Base-by-base conservation (phyloP, 768 basidiomycete genomes). In the Leccinum uliginosum region DNA sequence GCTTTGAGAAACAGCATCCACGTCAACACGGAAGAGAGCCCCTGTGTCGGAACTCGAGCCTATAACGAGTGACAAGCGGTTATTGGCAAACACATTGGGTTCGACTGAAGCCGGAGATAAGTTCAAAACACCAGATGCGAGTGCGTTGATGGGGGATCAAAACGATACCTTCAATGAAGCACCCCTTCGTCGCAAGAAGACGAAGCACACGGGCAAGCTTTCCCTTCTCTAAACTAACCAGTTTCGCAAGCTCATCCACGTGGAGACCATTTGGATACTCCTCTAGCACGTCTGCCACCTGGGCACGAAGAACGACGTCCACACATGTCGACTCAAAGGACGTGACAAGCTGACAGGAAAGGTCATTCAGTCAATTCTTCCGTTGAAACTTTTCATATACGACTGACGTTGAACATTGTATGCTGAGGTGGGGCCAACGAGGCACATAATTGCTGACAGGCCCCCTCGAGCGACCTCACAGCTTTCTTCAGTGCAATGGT, bases 201-300 rank as follows among this genome's bases (percentile, higher is more conserved):
- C 71, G 68, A 24, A 73, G 60, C 21, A 72, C 52, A 5, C 69
- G 70, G 35, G 60, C 45, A n/a, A 73, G 69, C 38, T 74, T 73
- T 2, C 59, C 61, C 43, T 60, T 59, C 44, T 71, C 67, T 30
- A 71, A 21, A 15, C 40, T 56, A 24, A 70, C 64, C 40, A 60
- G 48, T 44, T 58, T 56, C 17, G 67, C 49, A 17, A 73, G 65
- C 48, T 71, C 64, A 2, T 61, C 53, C 4, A 71, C 58, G 43
- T 62, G 65, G 21, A 73, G 56, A 32, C 73, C 73, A 3, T 67
- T 35, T 3, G 72, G 71, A 27, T 63, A 51, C 8, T 30, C 53
- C 34, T 57, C 57, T 3, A 74, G 51, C 55, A 45, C 44, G 12
- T 45, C 44, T 3, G 21, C 44, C 4, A 45, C 21, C 23, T 45